Conservation (phyloP, 805 yeast species). For the Kluyveromyces siamensis region DNA sequence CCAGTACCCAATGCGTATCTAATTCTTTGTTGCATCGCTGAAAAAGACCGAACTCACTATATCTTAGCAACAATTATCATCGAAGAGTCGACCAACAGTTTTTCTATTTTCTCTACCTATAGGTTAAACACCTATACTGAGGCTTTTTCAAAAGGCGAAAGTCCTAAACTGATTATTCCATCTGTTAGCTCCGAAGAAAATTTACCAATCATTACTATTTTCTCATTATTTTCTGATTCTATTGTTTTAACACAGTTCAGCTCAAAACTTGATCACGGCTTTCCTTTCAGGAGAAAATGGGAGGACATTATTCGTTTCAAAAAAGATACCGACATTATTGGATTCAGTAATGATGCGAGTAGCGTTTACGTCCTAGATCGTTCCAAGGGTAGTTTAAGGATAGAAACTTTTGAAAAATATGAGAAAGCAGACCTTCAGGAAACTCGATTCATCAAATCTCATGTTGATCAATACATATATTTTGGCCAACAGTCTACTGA, state of each 20-base stretch:
- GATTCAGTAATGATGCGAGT: conserved; percentile 45
- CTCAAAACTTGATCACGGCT: conserved; percentile 26
- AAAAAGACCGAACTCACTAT: conserved; percentile 30
- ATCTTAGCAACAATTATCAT: conserved; percentile 45
- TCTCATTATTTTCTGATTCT: conserved; percentile 49
- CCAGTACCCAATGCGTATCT: conserved; percentile 35
- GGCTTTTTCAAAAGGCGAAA: conserved; percentile 14
- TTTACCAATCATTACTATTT: conserved; percentile 35
- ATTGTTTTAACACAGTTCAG: conserved; percentile 59
- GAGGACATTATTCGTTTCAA: conserved; percentile 67
- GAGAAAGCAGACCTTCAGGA: conserved; percentile 14
- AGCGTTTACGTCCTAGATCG: conserved; percentile 42
- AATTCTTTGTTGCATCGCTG: conserved; percentile 39
- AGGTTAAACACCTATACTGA: conserved; percentile 43
- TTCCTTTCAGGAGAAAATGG: conserved; percentile 48
- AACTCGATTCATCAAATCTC: conserved; percentile 47
- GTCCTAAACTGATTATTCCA: conserved; percentile 49
- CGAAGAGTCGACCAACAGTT: conserved; percentile 39
- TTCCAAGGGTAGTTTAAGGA: conserved; percentile 50
- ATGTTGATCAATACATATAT: conserved; percentile 71
- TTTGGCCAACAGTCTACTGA: conserved; percentile 40
- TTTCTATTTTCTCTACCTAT: conserved; percentile 55
- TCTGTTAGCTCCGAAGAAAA: conserved; percentile 34
- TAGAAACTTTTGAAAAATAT: conserved; percentile 33
- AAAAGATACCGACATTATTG: conserved; percentile 43